Conservation (phyloP, 306 rosid genomes). For the Lupinus albus region DNA sequence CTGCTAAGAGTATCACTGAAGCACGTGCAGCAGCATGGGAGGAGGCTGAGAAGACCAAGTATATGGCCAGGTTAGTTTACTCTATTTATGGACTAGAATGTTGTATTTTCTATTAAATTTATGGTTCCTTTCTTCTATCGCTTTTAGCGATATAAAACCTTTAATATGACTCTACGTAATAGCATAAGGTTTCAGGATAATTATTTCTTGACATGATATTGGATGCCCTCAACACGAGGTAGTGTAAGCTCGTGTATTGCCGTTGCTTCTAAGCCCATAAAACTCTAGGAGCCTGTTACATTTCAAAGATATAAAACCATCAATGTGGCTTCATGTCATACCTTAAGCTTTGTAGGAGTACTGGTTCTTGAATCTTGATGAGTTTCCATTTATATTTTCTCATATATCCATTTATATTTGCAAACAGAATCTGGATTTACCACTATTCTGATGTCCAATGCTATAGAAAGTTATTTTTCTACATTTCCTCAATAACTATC, state of each 20-base stretch:
- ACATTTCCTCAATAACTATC: slow-evolving; percentile 11
- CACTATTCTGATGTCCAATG: neutral
- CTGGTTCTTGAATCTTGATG: slow-evolving; percentile 10
- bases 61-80: slow-evolving; percentile 74
- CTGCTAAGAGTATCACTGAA: slow-evolving; percentile 57
- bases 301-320: slow-evolving; percentile 5
- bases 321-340: neutral
- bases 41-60: slow-evolving; percentile 92
- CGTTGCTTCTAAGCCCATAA: neutral
- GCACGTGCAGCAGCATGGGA: slow-evolving; percentile 96
- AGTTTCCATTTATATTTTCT: slow-evolving; percentile 5
- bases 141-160: slow-evolving; percentile 10
- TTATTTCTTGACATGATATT: neutral
- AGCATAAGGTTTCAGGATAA: neutral
- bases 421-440: neutral
- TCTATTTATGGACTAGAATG: neutral
- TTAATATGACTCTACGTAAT: neutral
- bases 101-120: neutral
- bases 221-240: neutral
- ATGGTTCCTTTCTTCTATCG: neutral
- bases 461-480: neutral
- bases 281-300: neutral
- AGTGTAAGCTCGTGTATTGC: neutral
- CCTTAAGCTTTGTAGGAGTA: slow-evolving; percentile 3
- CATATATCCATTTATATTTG: slow-evolving; percentile 20